phyloP scores from a whole-genome alignment of 495 filamentous ascomycete genomes.

The Pseudoneurospora amorphoporcata region DNA sequence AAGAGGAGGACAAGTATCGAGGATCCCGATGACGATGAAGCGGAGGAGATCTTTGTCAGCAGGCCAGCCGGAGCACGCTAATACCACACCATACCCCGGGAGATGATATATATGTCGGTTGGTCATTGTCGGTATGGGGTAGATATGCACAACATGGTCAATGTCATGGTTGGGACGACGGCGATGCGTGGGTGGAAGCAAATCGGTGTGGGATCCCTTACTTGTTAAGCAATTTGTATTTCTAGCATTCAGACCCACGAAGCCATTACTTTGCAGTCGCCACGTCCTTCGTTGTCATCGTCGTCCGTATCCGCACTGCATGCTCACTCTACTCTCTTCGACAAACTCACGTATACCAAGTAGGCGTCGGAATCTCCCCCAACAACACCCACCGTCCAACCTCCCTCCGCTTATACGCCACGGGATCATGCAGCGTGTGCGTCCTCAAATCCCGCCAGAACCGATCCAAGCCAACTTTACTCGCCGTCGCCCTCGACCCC shows the following conservation, averaged over 20 bases:
- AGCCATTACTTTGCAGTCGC: background rate
- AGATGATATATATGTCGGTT: background rate
- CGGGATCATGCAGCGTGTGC: slow-evolving; percentile 52
- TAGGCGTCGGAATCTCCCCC: slow-evolving; percentile 41
- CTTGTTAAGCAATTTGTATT: background rate
- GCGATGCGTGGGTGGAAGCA: background rate
- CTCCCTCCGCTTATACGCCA: slow-evolving; percentile 52
- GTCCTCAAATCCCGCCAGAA: slow-evolving; percentile 53
- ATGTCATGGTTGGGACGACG: background rate
- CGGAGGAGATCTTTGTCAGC: slow-evolving; percentile 9
- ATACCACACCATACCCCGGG: background rate
- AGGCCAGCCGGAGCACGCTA: background rate
- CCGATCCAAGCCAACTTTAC: slow-evolving; percentile 46
- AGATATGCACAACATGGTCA: background rate
- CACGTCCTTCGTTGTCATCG: background rate
- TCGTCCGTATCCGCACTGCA: background rate
- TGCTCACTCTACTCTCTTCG: background rate
- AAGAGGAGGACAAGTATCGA: slow-evolving; percentile 44
- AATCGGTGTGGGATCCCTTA: background rate
- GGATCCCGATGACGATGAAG: slow-evolving; percentile 46
- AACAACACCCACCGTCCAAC: slow-evolving; percentile 43
- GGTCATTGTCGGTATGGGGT: background rate
- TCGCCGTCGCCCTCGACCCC: slow-evolving; percentile 41
- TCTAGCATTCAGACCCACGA: background rate
- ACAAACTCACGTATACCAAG: slow-evolving; percentile 41